Conservation (phyloP, 2,329 filamentous ascomycete species). For the Neofusicoccum cordaticola region DNA sequence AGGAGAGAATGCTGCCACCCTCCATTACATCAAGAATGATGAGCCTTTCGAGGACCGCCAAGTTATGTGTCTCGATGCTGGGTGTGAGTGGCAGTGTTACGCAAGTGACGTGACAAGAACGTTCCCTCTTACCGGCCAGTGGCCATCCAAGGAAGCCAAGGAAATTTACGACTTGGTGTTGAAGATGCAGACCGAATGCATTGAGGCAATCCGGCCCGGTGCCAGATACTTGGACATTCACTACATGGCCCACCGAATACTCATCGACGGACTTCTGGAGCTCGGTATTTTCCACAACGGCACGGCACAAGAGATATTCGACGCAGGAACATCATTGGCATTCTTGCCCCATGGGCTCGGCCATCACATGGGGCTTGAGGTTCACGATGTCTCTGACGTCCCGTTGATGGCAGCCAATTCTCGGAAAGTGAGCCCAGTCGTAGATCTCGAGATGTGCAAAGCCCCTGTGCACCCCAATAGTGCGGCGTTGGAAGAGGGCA, state of each 20-base stretch:
- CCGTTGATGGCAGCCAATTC: conserved; percentile 4
- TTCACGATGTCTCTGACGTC: conserved; percentile 62
- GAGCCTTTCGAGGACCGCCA: conserved; percentile 64
- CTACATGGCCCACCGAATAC: conserved; percentile 68
- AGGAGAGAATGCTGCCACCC: conserved; percentile 75
- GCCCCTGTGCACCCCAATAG: conserved; percentile 33
- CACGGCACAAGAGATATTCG: conserved; percentile 67
- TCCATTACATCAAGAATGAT: conserved; percentile 85
- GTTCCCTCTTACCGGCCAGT: conserved; percentile 71
- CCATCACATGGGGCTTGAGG: conserved; percentile 90
- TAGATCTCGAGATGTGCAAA: conserved; percentile 28
- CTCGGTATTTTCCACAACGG: conserved; percentile 71
- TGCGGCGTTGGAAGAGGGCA: conserved; percentile 48
- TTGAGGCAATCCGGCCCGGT: conserved; percentile 66
- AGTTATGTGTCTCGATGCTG: conserved; percentile 81
- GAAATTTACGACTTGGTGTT: conserved; percentile 76
- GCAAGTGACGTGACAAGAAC: conserved; percentile 88
- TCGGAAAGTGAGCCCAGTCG: conserved; percentile 33
- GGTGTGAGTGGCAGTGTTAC: conserved; percentile 81
- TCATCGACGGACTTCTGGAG: conserved; percentile 65
- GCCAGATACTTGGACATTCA: conserved; percentile 71
- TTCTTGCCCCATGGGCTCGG: conserved; percentile 92
- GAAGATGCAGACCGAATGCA: conserved; percentile 75
- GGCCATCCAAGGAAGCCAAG: conserved; percentile 63
- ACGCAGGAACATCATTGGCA: conserved; percentile 75